Percentiles rank a stretch among this genome's conserved stretches.
phyloP scores from a whole-genome alignment of 2,329 filamentous ascomycete genomes.

The Dactylellina parvicollis region DNA sequence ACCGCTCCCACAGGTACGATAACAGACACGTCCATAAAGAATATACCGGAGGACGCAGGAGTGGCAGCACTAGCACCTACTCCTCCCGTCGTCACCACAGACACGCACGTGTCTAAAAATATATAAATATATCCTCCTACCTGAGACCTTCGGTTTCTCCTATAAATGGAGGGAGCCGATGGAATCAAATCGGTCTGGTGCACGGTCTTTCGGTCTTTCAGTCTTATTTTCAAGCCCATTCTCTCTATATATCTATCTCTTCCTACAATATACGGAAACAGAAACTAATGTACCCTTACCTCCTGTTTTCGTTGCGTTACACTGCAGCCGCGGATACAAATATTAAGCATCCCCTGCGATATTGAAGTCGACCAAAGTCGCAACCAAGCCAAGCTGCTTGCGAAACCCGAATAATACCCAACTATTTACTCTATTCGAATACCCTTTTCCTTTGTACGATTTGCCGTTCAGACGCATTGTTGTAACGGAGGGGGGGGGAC shows the following conservation, averaged over 20 bases:
- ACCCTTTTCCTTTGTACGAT: conserved; percentile 4
- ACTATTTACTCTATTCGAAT: neutral
- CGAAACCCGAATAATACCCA: conserved; percentile 6
- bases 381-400: neutral
- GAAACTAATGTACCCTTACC: conserved; percentile 24
- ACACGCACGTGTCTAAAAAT: conserved; percentile 45
- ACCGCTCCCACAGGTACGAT: conserved; percentile 49
- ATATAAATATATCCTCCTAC: neutral
- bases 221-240: neutral
- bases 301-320: conserved; percentile 7
- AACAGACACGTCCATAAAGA: conserved; percentile 50
- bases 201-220: conserved; percentile 6
- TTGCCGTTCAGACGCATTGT: neutral
- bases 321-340: conserved; percentile 40
- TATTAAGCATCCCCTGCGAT: conserved; percentile 10
- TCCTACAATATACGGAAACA: neutral
- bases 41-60: conserved; percentile 48
- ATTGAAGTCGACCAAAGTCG: neutral
- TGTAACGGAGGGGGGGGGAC: neutral
- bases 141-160: neutral
- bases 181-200: conserved; percentile 12
- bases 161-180: neutral
- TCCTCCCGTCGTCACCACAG: conserved; percentile 50
- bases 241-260: conserved; percentile 8
- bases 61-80: conserved; percentile 50